Evolutionary conservation across 495 filamentous ascomycete species (phyloP), one percentile per base, ranked within the genome.

Genomic region (Tuber borchii): DNA sequence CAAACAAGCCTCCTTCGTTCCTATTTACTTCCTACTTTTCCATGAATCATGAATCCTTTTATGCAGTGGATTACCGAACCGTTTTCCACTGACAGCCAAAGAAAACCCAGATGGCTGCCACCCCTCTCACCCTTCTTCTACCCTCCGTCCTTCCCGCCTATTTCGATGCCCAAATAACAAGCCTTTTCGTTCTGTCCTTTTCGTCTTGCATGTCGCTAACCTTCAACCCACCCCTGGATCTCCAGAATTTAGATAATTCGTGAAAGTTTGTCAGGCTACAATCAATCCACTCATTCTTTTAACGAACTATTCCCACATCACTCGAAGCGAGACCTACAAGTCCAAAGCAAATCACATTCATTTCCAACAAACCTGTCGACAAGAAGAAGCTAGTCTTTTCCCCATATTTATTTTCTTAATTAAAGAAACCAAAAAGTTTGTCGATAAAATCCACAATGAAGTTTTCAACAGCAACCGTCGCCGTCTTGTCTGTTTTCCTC

Each of bases 381-480:
- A 65, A 6, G 70, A 73, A 70, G 72, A 73, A 45, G 42, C 45
- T 73, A 73, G 45, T 56, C 72, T 73, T 56, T 45, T 45, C 42
- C 7, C 10, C 40, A 10, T 42, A 43, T 43, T 43, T 12, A 43
- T 40, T 31, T 17, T 72, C 37, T 72, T 42, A 73, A 44, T 71
- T 61, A 76, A 42, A 72, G 40, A 65, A 19, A 70, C 44, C 22
- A 20, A 39, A 20, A 76, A 46, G 69, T 31, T 71, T 69, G 44
- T 22, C 70, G 77, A 72, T 71, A 74, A 76, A 72, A 76, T 76
- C 78, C 84, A 87, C 78, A 71, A 88, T 87, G 86, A 82, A 87
- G 69, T 80, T 86, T 77, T 79, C 84, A 72, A 81, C 85, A 73
- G 82, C 85, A 71, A 73, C 86, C 42, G 76, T 92, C 72, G 87